Conservation (phyloP, 208 protist species). For the Crithidia mellificae region DNA sequence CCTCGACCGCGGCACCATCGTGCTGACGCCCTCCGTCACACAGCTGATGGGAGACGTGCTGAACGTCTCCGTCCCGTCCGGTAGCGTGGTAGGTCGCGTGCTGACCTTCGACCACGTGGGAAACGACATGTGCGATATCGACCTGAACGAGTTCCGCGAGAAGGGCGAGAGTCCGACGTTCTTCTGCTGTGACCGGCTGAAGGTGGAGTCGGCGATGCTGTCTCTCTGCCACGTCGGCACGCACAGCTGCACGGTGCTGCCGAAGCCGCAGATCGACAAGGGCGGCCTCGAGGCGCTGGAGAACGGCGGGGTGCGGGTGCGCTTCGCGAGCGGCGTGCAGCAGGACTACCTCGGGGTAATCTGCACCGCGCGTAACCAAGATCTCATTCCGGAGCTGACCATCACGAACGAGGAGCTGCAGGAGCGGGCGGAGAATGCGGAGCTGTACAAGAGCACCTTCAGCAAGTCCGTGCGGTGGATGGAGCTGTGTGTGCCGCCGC, state of each 20-base stretch:
- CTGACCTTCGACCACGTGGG: constrained; percentile 91
- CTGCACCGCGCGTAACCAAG: constrained; percentile 79
- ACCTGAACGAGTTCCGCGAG: constrained; percentile 92
- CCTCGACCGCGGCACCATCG: constrained; percentile 84
- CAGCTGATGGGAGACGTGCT: constrained; percentile 91
- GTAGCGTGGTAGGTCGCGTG: constrained; percentile 86
- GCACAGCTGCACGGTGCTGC: constrained; percentile 84
- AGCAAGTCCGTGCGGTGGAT: constrained; percentile 83
- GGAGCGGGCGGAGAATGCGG: constrained; percentile 73
- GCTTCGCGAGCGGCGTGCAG: constrained; percentile 77
- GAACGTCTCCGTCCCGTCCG: constrained; percentile 88
- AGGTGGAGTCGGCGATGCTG: constrained; percentile 83
- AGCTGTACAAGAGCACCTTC: constrained; percentile 70
- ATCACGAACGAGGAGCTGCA: constrained; percentile 85
- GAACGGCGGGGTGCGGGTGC: constrained; percentile 84
- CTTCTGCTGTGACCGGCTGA: constrained; percentile 90
- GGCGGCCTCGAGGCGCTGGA: constrained; percentile 78
- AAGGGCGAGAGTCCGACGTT: constrained; percentile 94
- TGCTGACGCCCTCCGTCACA: constrained; percentile 90
- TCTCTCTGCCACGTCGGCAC: constrained; percentile 81
- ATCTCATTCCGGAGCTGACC: constrained; percentile 79
- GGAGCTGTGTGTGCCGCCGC: constrained; percentile 87
- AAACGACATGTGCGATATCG: constrained; percentile 92
- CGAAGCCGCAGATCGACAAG: constrained; percentile 76
- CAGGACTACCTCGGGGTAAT: constrained; percentile 90